These are phyloP conservation scores for Aureoboletus auriporus DNA, from an alignment of 768 basidiomycete genomes.

Conservation along the genomic window DNA sequence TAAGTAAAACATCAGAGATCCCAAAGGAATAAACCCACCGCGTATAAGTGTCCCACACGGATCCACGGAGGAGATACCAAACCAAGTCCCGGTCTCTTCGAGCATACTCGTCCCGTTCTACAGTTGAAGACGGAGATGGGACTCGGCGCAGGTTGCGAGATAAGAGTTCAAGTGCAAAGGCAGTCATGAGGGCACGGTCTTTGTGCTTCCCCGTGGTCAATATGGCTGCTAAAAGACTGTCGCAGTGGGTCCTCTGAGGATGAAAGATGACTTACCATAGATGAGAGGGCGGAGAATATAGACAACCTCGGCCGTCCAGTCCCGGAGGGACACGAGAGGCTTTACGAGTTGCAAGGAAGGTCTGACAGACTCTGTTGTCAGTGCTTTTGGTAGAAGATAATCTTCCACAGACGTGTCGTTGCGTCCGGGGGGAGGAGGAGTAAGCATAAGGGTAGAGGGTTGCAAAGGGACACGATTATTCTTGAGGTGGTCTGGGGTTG, in stretches of 20 bases:
- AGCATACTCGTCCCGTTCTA: conserved; percentile 79
- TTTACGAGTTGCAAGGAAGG: conserved; percentile 65
- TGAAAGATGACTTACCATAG: conserved; percentile 52
- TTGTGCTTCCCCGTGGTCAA: conserved; percentile 21
- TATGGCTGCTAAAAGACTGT: conserved; percentile 17
- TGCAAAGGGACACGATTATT: conserved; percentile 72
- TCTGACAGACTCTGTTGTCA: conserved; percentile 69
- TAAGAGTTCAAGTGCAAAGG: conserved; percentile 65
- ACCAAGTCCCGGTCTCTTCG: conserved; percentile 76
- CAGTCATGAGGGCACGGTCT: conserved; percentile 60
- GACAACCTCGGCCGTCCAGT: conserved; percentile 73
- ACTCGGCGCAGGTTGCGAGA: conserved; percentile 71
- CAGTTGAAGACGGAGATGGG: conserved; percentile 53
- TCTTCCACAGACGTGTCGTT: conserved; percentile 67
- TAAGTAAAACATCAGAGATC: neutral
- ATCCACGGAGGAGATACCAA: conserved; percentile 83
- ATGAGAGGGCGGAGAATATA: conserved; percentile 70
- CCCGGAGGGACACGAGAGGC: conserved; percentile 55
- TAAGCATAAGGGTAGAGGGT: conserved; percentile 55
- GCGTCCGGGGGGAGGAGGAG: conserved; percentile 45
- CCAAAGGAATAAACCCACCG: conserved; percentile 39
- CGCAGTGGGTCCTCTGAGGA: conserved; percentile 6
- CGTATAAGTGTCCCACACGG: conserved; percentile 80
- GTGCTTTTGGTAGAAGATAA: conserved; percentile 76
- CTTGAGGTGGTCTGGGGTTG: conserved; percentile 75